These are phyloP conservation scores for Malus orientalis DNA, from an alignment of 306 rosid species.

Conservation along the genomic window DNA sequence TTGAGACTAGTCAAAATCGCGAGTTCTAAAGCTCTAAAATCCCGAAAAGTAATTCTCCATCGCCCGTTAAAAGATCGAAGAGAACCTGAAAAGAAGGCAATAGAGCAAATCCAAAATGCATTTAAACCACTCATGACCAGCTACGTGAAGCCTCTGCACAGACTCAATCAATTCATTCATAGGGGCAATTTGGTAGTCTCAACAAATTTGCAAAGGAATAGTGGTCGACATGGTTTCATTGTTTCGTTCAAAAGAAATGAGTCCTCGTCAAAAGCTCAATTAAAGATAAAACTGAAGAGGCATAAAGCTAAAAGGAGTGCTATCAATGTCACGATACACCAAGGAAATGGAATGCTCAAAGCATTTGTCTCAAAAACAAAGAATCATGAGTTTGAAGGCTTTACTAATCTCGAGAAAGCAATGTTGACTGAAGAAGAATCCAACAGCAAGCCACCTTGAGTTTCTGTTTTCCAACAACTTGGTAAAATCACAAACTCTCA, in stretches of 20 bases:
- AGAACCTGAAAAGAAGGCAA: too few species aligned
- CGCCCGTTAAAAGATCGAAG: too few species aligned
- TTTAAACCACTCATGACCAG: background rate
- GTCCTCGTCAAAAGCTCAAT: too few species aligned
- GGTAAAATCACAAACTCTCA: background rate
- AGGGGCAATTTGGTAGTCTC: background rate
- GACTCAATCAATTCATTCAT: background rate
- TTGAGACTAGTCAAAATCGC: background rate
- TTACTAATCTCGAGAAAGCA: background rate
- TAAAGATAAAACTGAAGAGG: background rate
- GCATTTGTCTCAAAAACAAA: too few species aligned
- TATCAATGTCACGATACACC: background rate
- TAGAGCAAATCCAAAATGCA: background rate
- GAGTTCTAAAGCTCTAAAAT: too few species aligned
- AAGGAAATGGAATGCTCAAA: background rate
- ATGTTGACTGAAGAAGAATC: background rate
- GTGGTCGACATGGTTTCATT: background rate
- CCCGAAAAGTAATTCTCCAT: rapidly evolving
- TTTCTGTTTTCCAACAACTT: background rate
- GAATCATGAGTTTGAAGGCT: rapidly evolving
- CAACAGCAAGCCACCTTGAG: rapidly evolving
- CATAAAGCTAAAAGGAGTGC: rapidly evolving
- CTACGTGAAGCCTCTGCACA: background rate
- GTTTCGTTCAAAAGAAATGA: too few species aligned
- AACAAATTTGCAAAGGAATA: background rate